phyloP scores from a whole-genome alignment of 2,329 filamentous ascomycete genomes.

The Neopestalotiopsis clavispora region DNA sequence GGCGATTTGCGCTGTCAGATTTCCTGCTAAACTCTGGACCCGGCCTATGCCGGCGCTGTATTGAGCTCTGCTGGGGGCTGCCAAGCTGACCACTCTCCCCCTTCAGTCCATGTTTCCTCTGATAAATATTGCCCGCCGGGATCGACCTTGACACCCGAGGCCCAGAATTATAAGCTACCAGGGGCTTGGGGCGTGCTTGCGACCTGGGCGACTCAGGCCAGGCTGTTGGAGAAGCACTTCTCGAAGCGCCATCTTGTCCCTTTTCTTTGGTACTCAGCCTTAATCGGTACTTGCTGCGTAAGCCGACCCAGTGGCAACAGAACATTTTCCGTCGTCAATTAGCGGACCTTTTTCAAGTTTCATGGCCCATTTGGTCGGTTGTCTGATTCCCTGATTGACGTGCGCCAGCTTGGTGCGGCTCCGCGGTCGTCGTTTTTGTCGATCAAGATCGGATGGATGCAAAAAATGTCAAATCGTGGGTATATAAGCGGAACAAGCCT shows the following conservation, averaged over 20 bases:
- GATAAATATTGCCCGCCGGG: neutral
- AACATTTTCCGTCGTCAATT: neutral
- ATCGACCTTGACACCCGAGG: neutral
- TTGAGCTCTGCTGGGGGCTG: neutral
- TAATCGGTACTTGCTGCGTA: neutral
- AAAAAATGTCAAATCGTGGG: neutral
- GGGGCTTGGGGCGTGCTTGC: neutral
- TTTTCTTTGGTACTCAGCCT: neutral
- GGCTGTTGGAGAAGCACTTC: neutral
- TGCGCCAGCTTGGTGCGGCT: neutral
- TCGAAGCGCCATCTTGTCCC: neutral
- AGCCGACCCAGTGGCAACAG: neutral
- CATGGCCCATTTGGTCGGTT: neutral
- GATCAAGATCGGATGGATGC: neutral
- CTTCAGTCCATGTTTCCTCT: neutral
- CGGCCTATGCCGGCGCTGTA: neutral
- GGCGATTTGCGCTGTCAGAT: neutral
- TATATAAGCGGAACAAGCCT: constrained; percentile 3
- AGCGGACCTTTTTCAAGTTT: neutral
- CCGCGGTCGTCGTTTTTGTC: neutral
- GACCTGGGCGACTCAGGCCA: neutral
- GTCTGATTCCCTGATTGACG: neutral
- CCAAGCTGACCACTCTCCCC: neutral
- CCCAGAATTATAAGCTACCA: neutral
- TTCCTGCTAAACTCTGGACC: neutral